Percentiles rank a stretch among this genome's conserved stretches.
Conservation (phyloP, 2,329 filamentous ascomycete genomes). For the Pleomassaria siparia region DNA sequence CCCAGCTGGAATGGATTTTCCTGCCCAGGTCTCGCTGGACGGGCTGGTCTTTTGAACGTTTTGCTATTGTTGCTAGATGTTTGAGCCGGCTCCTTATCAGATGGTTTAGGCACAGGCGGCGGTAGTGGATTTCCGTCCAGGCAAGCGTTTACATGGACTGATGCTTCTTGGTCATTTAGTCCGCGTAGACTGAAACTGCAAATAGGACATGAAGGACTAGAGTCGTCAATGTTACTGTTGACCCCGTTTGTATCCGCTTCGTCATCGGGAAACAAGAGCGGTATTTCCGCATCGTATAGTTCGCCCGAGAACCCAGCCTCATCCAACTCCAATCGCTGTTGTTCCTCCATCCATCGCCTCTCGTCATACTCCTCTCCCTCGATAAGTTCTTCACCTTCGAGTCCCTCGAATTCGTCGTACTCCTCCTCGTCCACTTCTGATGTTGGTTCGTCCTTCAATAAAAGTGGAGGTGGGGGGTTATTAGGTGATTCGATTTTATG, state of each 20-base stretch:
- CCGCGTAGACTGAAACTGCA: slow-evolving; percentile 68
- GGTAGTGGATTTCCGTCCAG: slow-evolving; percentile 77
- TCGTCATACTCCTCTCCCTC: slow-evolving; percentile 56
- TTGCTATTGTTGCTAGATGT: slow-evolving; percentile 37
- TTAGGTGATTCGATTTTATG: slow-evolving; percentile 10
- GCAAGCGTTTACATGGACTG: slow-evolving; percentile 88
- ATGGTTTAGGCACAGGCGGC: slow-evolving; percentile 42
- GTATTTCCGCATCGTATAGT: slow-evolving; percentile 57
- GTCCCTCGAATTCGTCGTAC: slow-evolving; percentile 58
- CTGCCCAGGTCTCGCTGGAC: slow-evolving; percentile 75
- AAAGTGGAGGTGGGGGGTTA: slow-evolving; percentile 16
- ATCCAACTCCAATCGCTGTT: slow-evolving; percentile 57
- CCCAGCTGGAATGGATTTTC: slow-evolving; percentile 71
- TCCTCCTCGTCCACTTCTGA: slow-evolving; percentile 50
- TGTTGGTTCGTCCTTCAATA: slow-evolving; percentile 52
- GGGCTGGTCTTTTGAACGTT: slow-evolving; percentile 66
- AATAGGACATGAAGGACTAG: slow-evolving; percentile 66
- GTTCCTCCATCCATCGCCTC: slow-evolving; percentile 72
- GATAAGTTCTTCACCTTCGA: slow-evolving; percentile 56
- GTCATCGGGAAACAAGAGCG: slow-evolving; percentile 32
- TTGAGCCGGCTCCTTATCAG: slow-evolving; percentile 9
- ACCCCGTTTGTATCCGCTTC: slow-evolving; percentile 12
- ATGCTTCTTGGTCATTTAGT: slow-evolving; percentile 63
- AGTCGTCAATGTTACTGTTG: slow-evolving; percentile 18
- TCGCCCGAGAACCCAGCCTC: slow-evolving; percentile 45